phyloP scores from a whole-genome alignment of 306 rosid genomes.

The Cucurbita moschata region DNA sequence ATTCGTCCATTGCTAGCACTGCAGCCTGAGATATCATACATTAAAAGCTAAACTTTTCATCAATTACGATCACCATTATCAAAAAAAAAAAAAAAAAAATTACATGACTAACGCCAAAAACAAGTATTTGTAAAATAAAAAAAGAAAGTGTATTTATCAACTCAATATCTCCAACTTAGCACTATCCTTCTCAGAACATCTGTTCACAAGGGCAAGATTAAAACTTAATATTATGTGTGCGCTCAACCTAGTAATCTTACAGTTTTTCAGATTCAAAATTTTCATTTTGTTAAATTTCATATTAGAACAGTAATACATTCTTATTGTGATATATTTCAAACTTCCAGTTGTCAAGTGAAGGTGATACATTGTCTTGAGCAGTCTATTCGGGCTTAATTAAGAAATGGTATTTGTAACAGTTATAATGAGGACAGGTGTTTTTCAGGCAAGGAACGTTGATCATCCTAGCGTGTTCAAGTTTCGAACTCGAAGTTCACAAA shows the following conservation, averaged over 20 bases:
- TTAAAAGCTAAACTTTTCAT: slow-evolving; percentile 5
- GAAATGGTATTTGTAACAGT: background rate
- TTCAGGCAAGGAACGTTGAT: background rate
- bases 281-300: background rate
- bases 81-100: background rate
- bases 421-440: background rate
- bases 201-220: background rate
- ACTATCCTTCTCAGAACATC: background rate
- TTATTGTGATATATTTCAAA: background rate
- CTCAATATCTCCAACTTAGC: background rate
- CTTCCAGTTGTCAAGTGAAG: background rate
- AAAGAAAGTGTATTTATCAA: background rate
- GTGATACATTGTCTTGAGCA: background rate
- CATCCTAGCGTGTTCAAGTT: background rate
- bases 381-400: background rate
- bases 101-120: background rate
- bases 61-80: background rate
- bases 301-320: background rate
- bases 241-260: background rate
- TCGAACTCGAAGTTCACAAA: background rate
- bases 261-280: background rate
- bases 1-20: slow-evolving; percentile 78
- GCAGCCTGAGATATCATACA: slow-evolving; percentile 61
- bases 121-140: background rate
- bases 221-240: background rate